Evolutionary conservation across 306 rosid species (phyloP), one percentile per base, ranked within the genome.

Genomic region (Carpinus viminea): DNA sequence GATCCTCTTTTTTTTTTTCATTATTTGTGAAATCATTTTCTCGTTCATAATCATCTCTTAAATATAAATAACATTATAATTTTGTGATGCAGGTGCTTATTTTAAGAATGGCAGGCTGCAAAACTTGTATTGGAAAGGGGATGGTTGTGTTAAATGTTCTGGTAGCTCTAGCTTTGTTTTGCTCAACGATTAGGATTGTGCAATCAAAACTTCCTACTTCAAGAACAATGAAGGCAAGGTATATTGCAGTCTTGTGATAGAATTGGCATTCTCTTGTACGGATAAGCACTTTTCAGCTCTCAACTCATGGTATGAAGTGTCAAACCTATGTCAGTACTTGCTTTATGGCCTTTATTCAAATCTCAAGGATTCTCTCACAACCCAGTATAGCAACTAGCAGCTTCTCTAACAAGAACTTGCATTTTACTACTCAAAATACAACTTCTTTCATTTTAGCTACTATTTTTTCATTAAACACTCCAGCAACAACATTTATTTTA

Each of bases 281-380:
- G 98, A 94, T 68, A 91, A 92, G 69, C 93, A 94, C 82, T 94
- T 92, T 61, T 79, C 87, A 8, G 91, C 85, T 66, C 92, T 94
- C 70, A 94, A 94, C 85, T 94, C 98, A 21, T 94, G 98, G 98
- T 94, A 94, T 74, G 98, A 94, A 86, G 97, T 92, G 66, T 81
- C 86, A 77, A 94, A 88, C 56, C 97, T 94, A 80, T 89, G 97
- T 47, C 98, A 94, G 74, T 92, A 92, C 78, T 94, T 97, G 11
- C 97, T 94, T 70, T 89, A 75, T 34, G 77, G 85, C 68, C 91
- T 92, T 45, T 94, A 92, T 83, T 91, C 97, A 7, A 91, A 94
- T 86, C 87, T 94, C 76, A 94, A 81, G 87, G 88, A 83, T 81
- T 93, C 98, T 57, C 96, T 93, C 73, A 83, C 93, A 56, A 79